These are phyloP conservation scores for Closterium sp. DNA, from an alignment of 139 green algal species.

Conservation along the genomic window DNA sequence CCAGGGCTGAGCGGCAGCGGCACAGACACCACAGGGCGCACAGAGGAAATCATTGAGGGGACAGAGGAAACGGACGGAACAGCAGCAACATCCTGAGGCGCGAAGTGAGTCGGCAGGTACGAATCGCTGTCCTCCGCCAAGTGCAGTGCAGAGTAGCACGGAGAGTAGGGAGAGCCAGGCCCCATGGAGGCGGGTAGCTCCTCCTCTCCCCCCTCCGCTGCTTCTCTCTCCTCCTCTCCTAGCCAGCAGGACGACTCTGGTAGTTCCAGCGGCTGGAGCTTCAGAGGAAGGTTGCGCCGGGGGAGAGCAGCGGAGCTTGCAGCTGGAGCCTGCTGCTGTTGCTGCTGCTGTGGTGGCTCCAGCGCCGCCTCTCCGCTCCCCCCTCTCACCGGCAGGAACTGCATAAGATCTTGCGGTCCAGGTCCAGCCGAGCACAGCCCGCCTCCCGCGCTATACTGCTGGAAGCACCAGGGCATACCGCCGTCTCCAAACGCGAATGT, in stretches of 20 bases:
- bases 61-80: neutral
- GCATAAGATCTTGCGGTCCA: neutral
- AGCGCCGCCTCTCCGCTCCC: neutral
- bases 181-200: neutral
- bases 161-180: neutral
- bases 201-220: neutral
- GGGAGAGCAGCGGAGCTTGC: neutral
- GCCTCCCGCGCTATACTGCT: neutral
- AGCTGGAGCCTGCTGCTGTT: neutral
- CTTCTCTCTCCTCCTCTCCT: neutral
- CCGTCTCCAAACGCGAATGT: neutral
- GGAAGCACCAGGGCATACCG: neutral
- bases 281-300: neutral
- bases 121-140: neutral
- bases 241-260: neutral
- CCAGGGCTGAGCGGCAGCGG: neutral
- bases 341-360: neutral
- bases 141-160: neutral
- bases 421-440: too few species aligned
- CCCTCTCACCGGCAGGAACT: neutral
- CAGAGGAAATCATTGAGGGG: neutral
- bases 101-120: too few species aligned
- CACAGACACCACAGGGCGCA: neutral
- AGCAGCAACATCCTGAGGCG: neutral
- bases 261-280: neutral